Evolutionary conservation across 192 early-diverging fungal species (phyloP), one percentile per base, ranked within the genome.

Genomic region (Spizellomyces punctatus): DNA sequence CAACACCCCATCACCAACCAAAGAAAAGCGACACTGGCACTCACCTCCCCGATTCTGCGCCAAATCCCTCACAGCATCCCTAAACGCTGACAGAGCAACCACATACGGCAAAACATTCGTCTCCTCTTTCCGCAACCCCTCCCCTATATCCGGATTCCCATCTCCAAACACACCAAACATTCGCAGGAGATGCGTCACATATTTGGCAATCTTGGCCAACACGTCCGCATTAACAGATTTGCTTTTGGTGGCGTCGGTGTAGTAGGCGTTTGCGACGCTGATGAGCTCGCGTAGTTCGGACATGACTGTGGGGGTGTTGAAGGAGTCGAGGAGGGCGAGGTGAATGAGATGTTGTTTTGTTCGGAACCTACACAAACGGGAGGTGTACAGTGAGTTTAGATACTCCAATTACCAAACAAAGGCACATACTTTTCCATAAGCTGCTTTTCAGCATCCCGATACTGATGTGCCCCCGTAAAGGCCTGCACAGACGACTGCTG

Each of bases 261-360:
- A 65, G 70, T 99, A 99, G 6, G 86, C 82, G 79, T 98, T 98
- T 57, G 93, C 84, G 17, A 84, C 79, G 16, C 86, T 80, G 50
- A 99, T 86, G 16, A 96, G 79, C 8, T 91, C 89, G 69, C 91
- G 87, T 48, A 99, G 79, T 64, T 91, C 91, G 22, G 81, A 74
- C 84, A 99, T 90, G 6, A 91, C 95, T 6, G 71, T 63, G 1
- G 93, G 90, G 16, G 95, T 98, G 75, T 99, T 90, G 77, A 99
- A 93, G 16, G 91, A 93, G 77, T 99, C 95, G 76, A 91, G 89
- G 63, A 99, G 87, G 36, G 95, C 93, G 4, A 74, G 83, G 66
- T 96, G 94, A n/a, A 96, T 88, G 44, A 79, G 78, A 14, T 60
- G 72, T 76, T 96, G 92, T 49, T 89, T 89, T 54, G 84, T 76